phyloP scores from a whole-genome alignment of 2,329 filamentous ascomycete species.

The Xylariales sp. region DNA sequence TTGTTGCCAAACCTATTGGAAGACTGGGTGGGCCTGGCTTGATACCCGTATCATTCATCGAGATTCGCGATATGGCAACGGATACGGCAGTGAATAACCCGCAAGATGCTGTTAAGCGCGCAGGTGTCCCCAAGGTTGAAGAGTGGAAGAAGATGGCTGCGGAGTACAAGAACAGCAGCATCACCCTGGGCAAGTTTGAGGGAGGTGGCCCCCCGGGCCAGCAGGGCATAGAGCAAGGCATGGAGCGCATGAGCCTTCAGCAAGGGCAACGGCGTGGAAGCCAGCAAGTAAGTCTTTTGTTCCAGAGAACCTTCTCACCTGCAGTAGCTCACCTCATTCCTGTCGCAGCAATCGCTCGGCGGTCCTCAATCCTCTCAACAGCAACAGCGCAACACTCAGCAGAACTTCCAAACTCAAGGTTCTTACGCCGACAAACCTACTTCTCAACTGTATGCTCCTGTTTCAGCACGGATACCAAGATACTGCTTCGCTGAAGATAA shows the following conservation, averaged over 20 bases:
- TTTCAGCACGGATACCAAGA: conserved; percentile 79
- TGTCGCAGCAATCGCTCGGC: conserved; percentile 24
- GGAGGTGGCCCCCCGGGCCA: conserved; percentile 36
- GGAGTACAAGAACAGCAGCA: conserved; percentile 98
- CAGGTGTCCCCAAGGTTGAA: conserved; percentile 90
- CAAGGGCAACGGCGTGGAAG: conserved; percentile 42
- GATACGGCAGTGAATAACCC: conserved; percentile 79
- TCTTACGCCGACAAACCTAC: conserved; percentile 33
- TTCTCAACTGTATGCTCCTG: conserved; percentile 65
- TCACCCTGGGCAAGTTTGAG: conserved; percentile 89
- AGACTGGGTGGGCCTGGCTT: conserved; percentile 90
- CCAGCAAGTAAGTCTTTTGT: conserved; percentile 29
- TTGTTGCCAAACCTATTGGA: conserved; percentile 98
- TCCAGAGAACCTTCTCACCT: too few relatives aligned
- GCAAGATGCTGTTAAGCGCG: conserved; percentile 77
- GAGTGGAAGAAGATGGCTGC: conserved; percentile 99
- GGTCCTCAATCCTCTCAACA: conserved; percentile 17
- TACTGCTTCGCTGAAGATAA: conserved; percentile 97
- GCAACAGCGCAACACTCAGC: conserved; percentile 33
- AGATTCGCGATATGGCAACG: conserved; percentile 90
- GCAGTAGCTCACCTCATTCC: conserved; percentile 13
- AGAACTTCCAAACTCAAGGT: conserved; percentile 30
- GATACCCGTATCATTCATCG: conserved; percentile 94
- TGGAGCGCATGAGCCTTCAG: conserved; percentile 76
- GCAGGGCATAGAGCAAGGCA: conserved; percentile 58